Percentiles rank a stretch among this genome's conserved stretches.
These are phyloP conservation scores for Haematococcus sp. DNA, from an alignment of 139 green algal genomes.

Conservation along the genomic window DNA sequence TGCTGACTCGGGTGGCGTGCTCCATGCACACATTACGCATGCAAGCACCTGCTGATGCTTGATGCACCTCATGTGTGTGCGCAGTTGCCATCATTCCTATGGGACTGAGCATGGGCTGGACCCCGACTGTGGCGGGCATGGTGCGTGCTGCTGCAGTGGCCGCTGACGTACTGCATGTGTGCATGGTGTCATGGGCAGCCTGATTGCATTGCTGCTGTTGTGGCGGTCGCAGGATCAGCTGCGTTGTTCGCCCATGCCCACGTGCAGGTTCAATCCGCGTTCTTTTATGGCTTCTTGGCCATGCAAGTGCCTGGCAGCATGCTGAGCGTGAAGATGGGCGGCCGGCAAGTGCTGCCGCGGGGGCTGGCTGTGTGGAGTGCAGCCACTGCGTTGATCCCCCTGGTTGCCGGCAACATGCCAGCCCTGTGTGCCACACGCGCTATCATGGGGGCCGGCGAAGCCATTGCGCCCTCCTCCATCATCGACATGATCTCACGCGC, in stretches of 20 bases:
- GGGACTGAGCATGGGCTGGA: slow-evolving; percentile 87
- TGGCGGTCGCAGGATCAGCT: no score
- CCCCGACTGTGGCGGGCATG: slow-evolving; percentile 71
- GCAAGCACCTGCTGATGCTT: no score
- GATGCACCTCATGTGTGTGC: no score
- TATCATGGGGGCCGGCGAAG: slow-evolving; percentile 91
- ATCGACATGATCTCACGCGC: slow-evolving; percentile 88
- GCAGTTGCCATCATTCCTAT: slow-evolving; percentile 97
- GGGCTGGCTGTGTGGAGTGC: slow-evolving; percentile 83
- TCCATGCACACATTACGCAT: no score
- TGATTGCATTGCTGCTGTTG: no score
- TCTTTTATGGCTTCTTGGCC: slow-evolving; percentile 42
- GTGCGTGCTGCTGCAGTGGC: slow-evolving; percentile 53
- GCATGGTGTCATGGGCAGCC: no score
- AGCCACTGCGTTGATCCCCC: slow-evolving; percentile 54
- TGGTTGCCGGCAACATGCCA: slow-evolving; percentile 13
- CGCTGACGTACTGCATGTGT: slow-evolving; percentile 34
- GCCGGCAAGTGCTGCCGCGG: slow-evolving; percentile 70
- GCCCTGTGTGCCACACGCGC: slow-evolving; percentile 39
- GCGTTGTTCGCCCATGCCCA: no score
- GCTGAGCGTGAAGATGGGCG: slow-evolving; percentile 64
- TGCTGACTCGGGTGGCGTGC: no score
- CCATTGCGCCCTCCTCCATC: slow-evolving; percentile 79
- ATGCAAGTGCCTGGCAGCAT: slow-evolving; percentile 90
- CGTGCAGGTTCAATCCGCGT: slow-evolving; percentile 27